Conservation (phyloP, 495 filamentous ascomycete species). For the Paragyromitra xinjiangensis region DNA sequence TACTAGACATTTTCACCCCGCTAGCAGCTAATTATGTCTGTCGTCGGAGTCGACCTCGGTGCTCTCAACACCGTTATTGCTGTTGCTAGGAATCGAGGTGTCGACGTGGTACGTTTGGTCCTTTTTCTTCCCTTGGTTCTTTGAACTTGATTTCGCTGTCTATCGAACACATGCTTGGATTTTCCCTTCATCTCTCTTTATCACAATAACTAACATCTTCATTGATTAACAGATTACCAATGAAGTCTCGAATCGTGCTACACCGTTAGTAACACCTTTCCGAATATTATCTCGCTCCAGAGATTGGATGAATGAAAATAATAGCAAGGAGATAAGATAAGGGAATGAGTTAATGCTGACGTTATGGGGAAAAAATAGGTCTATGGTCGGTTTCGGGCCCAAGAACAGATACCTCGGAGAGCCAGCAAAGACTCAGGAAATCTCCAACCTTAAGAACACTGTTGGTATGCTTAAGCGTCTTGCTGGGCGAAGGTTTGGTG, state of each 20-base stretch:
- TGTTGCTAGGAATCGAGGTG: slow-evolving; percentile 95
- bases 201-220: slow-evolving; percentile 38
- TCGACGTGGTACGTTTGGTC: slow-evolving; percentile 88
- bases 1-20: slow-evolving; percentile 49
- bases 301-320: slow-evolving; percentile 51
- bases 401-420: slow-evolving; percentile 94
- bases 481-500: slow-evolving; percentile 81
- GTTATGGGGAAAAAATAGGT: slow-evolving; percentile 64
- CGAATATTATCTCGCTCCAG: slow-evolving; percentile 1
- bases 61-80: slow-evolving; percentile 97
- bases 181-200: slow-evolving; percentile 35
- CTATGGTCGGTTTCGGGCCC: slow-evolving; percentile 92
- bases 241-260: slow-evolving; percentile 98
- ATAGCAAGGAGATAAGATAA: background rate
- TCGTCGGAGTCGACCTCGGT: slow-evolving; percentile 94
- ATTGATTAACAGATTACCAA: slow-evolving; percentile 81
- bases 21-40: slow-evolving; percentile 68
- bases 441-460: slow-evolving; percentile 99
- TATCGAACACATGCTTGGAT: slow-evolving; percentile 51
- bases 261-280: slow-evolving; percentile 75
- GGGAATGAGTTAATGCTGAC: slow-evolving; percentile 52
- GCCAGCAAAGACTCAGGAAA: slow-evolving; percentile 96
- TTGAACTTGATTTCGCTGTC: slow-evolving; percentile 5
- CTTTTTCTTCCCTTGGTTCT: slow-evolving; percentile 17
- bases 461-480: slow-evolving; percentile 91